Base-by-base conservation (phyloP, 2,329 filamentous ascomycete genomes). In the Aspergillus jensenii region DNA sequence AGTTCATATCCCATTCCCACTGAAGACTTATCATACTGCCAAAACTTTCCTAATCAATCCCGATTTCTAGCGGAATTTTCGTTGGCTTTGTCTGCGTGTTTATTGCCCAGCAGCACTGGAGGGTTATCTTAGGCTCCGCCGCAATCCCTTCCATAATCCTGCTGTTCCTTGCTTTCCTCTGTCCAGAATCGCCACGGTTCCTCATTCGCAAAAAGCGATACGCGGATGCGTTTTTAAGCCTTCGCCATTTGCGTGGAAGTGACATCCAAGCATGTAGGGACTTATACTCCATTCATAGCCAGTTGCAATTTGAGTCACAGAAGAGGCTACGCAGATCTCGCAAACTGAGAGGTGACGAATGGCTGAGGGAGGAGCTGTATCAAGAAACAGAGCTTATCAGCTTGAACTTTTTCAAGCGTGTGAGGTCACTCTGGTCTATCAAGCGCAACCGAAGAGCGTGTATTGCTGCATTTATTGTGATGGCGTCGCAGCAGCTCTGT, bases 131-230 rank as follows among this genome's bases (percentile, higher is more conserved):
- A 12, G 79, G 78, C 1, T 78, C 74, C 0, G 78, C 79, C 4
- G 79, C 79, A 54, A 76, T 81, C 45, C 79, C 80, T 3, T 78
- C 79, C 5, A 66, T 81, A 1, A 74, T 78, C 2, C 67, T 83
- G 9, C 59, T 75, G 3, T 35, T 81, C 17, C 78, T 79, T 2
- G 78, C 82, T n/a, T 78, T 69, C 50, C 75, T 77, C 55, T 75
- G 76, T 23, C 77, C 77, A 0, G 69, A 74, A 54, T 77, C 73
- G 1, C 74, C 76, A 12, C 68, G 76, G n/a, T 78, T 75, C 70
- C 63, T 76, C 12, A 71, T 76, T 40, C 73, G 65, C 31, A 71
- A 68, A 48, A 61, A 63, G 2, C 58, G 63, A 12, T 68, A 72
- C 40, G 45, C 25, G 8, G 56, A 68, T 9, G 74, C 73, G 1